Percentiles rank a stretch among this genome's conserved stretches.
Evolutionary conservation across 495 filamentous ascomycete species (phyloP).

Genomic region (Tuber microsphaerosporum): DNA sequence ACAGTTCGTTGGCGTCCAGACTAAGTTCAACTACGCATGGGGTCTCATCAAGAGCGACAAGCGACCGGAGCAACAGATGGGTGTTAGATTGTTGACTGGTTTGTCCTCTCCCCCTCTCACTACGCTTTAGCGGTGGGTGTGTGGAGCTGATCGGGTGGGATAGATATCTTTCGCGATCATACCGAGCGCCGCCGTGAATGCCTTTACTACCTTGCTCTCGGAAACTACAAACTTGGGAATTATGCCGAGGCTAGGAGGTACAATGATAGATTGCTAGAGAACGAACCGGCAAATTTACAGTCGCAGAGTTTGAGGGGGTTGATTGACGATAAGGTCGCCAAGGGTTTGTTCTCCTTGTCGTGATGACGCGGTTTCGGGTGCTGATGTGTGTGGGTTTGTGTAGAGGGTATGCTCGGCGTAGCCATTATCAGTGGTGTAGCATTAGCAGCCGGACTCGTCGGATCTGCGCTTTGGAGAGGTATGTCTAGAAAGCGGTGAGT

Average conservation of each 20-base stretch:
- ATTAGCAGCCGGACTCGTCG: constrained; percentile 86
- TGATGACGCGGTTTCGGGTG: background rate
- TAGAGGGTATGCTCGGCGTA: constrained; percentile 83
- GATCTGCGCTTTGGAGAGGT: constrained; percentile 72
- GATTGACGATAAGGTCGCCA: constrained; percentile 93
- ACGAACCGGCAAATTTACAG: constrained; percentile 84
- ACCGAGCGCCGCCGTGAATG: constrained; percentile 92
- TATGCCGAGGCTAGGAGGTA: constrained; percentile 89
- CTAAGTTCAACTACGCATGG: constrained; percentile 99
- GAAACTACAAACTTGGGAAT: constrained; percentile 96
- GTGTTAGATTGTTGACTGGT: constrained; percentile 76
- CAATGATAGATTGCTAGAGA: constrained; percentile 82
- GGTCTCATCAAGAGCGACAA: constrained; percentile 86
- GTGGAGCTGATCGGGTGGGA: constrained; percentile 1
- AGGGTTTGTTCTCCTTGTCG: constrained; percentile 39
- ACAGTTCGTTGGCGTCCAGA: constrained; percentile 90
- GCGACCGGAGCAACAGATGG: constrained; percentile 84
- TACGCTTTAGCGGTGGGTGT: background rate
- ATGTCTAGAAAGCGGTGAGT: constrained; percentile 50
- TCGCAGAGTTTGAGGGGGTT: constrained; percentile 72
- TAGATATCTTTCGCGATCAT: constrained; percentile 85
- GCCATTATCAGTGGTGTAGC: constrained; percentile 95
- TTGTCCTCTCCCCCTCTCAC: constrained; percentile 1
- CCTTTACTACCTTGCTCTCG: constrained; percentile 91
- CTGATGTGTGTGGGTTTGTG: constrained; percentile 10